Evolutionary conservation across 306 rosid species (phyloP), one percentile per base, ranked within the genome.

Genomic region (Ormosia emarginata): DNA sequence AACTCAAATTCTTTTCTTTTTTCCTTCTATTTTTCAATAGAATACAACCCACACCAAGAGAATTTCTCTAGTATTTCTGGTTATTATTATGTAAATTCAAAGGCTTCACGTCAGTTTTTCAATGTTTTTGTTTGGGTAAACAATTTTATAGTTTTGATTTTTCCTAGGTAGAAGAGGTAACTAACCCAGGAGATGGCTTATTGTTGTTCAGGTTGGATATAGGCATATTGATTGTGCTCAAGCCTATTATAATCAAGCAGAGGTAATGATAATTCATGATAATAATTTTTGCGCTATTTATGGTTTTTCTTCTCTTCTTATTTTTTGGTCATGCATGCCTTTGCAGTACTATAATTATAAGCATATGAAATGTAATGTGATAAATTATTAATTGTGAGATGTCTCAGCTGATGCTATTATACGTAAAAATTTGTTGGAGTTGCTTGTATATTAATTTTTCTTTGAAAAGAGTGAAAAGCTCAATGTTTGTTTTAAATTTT

Each of bases 171-270:
- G 13, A 8, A 10, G 0, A 77, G 6, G 14, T 50, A 46, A 10
- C 57, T 69, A 50, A 81, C 33, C 17, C 43, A 32, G 8, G 39
- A 55, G 17, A 57, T n/a, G 67, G 57, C 2, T 58, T 63, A 10
- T 6, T 53, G 14, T 6, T 44, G 62, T 15, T 72, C 64, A 74
- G 77, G 80, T 75, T 47, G 85, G 85, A 15, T 82, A 82, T 32
- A 82, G 85, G 34, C 94, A 88, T 82, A 90, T 92, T 67, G 97
- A 92, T 71, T 92, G 92, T 70, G 94, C 94, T 68, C 84, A 79
- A 72, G 71, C 82, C 18, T 92, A 92, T 43, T 57, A 72, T 39
- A 92, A 92, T 41, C 75, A 78, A 74, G 84, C 85, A 33, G 91
- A 90, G 94, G 94, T 90, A 81, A 37, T 71, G 0, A 15, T 24